A percentile compares a stretch with the other conserved stretches of the same genome.
These are phyloP conservation scores for Digitaria exilis DNA, from an alignment of 202 grass and related monocot species.

Conservation along the genomic window DNA sequence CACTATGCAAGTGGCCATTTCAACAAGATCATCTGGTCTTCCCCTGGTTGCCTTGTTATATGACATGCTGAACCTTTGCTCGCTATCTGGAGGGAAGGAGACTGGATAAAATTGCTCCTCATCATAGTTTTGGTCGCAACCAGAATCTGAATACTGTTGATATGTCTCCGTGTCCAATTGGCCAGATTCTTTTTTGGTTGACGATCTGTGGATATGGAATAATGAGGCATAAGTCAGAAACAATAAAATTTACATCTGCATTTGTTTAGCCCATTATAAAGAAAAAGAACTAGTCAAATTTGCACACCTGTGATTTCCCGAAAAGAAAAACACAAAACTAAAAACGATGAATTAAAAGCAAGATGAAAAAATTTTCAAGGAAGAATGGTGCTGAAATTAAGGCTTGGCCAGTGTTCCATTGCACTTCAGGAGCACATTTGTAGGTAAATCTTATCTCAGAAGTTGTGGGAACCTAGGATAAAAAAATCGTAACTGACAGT, in stretches of 20 bases:
- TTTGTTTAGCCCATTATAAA: constrained; percentile 5
- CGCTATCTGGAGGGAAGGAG: constrained; percentile 51
- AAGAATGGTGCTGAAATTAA: background rate
- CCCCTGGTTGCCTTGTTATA: constrained; percentile 60
- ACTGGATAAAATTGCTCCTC: constrained; percentile 56
- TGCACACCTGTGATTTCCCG: background rate
- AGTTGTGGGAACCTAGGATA: constrained; percentile 6
- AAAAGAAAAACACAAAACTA: background rate
- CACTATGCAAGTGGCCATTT: constrained; percentile 53
- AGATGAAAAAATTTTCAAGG: background rate
- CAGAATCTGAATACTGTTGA: constrained; percentile 46
- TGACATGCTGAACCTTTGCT: constrained; percentile 64
- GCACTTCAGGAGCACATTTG: background rate
- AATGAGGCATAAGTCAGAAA: constrained; percentile 27
- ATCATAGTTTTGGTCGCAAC: constrained; percentile 50
- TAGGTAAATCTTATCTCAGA: background rate
- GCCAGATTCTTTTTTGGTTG: constrained; percentile 41
- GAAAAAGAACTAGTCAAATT: background rate
- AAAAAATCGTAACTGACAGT: background rate
- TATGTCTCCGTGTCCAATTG: constrained; percentile 50
- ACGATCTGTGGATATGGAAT: constrained; percentile 48
- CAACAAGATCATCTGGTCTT: constrained; percentile 56
- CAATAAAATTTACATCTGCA: constrained; percentile 33
- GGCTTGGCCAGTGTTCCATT: background rate
- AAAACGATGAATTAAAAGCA: background rate